These are phyloP conservation scores for Cicer cuneatum DNA, from an alignment of 306 rosid genomes.

Conservation along the genomic window DNA sequence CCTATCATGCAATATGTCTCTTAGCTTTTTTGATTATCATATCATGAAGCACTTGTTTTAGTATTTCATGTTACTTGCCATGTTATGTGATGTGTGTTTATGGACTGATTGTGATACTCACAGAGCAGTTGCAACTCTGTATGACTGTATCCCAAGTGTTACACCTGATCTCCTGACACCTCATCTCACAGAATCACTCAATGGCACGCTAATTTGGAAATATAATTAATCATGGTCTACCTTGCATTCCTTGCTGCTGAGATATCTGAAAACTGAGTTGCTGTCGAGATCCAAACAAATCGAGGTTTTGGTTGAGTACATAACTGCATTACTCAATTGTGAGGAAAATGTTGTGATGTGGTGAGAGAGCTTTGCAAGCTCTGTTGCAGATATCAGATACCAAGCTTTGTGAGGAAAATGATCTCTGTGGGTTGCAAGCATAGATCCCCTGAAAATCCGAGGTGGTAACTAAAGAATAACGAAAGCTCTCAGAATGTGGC, in stretches of 20 bases:
- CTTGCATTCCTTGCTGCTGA: conserved; percentile 14
- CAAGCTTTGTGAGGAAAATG: conserved; percentile 6
- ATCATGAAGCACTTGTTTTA: neutral
- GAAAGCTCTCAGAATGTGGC: too few species aligned
- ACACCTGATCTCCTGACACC: conserved; percentile 14
- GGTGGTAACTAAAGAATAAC: too few species aligned
- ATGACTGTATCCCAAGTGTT: conserved; percentile 9
- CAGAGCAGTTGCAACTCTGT: conserved; percentile 20
- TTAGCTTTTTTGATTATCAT: conserved; percentile 11
- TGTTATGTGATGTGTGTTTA: neutral
- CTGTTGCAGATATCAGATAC: conserved; percentile 10
- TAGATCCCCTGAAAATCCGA: too few species aligned
- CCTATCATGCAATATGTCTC: neutral
- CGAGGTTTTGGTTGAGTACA: neutral
- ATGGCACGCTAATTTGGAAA: neutral
- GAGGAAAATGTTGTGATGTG: too few species aligned
- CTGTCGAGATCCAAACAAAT: conserved; percentile 17
- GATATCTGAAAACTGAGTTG: conserved; percentile 32
- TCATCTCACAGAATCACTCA: conserved; percentile 36
- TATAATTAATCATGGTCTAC: neutral
- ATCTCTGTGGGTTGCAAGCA: neutral
- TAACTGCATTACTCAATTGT: neutral
- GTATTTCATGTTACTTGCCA: conserved; percentile 11
- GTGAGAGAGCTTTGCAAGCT: conserved; percentile 6
- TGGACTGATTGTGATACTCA: conserved; percentile 3